Percentiles rank a stretch among this genome's conserved stretches.
Conservation (phyloP, 1,139 yeast genomes). For the Lodderomyces parapsilosis region DNA sequence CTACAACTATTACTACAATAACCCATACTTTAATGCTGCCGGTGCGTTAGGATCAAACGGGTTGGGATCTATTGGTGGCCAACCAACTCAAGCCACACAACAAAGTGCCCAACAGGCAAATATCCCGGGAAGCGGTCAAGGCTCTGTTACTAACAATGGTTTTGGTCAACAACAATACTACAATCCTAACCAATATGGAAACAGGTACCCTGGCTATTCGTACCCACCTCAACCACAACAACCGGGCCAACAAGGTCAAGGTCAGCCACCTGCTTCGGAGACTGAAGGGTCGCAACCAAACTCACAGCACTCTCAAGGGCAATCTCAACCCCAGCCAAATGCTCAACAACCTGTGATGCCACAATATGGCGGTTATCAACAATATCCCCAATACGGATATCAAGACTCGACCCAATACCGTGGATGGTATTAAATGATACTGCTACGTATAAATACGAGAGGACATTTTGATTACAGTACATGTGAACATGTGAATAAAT, state of each 20-base stretch:
- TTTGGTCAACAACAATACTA: slow-evolving; percentile 25
- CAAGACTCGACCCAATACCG: slow-evolving; percentile 46
- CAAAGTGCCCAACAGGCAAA: slow-evolving; percentile 8
- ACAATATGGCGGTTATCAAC: slow-evolving; percentile 48
- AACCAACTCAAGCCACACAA: slow-evolving; percentile 10
- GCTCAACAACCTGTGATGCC: slow-evolving; percentile 38
- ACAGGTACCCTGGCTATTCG: slow-evolving; percentile 39
- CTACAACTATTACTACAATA: slow-evolving; percentile 44
- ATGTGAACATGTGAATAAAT: background rate
- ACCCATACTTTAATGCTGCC: slow-evolving; percentile 37
- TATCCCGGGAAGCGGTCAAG: slow-evolving; percentile 11
- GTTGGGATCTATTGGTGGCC: slow-evolving; percentile 14
- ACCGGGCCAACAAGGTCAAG: slow-evolving; percentile 15
- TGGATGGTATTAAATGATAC: slow-evolving; percentile 28
- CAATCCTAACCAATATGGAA: slow-evolving; percentile 38
- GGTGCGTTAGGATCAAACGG: slow-evolving; percentile 22
- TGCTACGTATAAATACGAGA: background rate
- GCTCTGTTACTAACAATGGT: slow-evolving; percentile 14
- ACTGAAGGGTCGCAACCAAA: slow-evolving; percentile 8
- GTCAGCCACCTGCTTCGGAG: slow-evolving; percentile 7
- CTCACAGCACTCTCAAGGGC: slow-evolving; percentile 12
- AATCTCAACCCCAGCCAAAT: slow-evolving; percentile 19
- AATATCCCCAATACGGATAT: slow-evolving; percentile 52
- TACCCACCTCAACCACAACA: slow-evolving; percentile 28
- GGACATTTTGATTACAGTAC: background rate